Evolutionary conservation across 345 rosid genomes (phyloP).

Genomic region (Balakata baccata): DNA sequence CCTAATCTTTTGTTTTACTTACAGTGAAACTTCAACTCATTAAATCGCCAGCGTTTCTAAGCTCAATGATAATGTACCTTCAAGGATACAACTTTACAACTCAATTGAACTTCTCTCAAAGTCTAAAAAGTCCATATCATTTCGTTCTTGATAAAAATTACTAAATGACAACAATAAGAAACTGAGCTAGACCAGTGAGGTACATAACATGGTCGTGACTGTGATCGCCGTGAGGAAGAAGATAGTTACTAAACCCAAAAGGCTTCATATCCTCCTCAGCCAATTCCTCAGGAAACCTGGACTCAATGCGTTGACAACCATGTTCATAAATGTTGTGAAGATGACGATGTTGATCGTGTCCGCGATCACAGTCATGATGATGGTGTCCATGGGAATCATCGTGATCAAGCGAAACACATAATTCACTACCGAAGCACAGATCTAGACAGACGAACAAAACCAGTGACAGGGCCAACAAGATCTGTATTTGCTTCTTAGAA

Average conservation of each 20-base stretch:
- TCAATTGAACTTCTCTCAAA: background rate
- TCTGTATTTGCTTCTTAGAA: slow-evolving; percentile 9
- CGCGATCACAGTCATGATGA: slow-evolving; percentile 26
- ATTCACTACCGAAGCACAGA: slow-evolving; percentile 44
- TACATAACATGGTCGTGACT: slow-evolving; percentile 30
- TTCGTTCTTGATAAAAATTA: background rate
- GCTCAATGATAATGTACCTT: background rate
- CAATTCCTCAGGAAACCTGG: slow-evolving; percentile 79
- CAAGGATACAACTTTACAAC: slow-evolving; percentile 1
- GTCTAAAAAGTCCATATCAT: background rate
- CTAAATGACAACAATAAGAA: background rate
- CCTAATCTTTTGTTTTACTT: background rate
- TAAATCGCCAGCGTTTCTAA: background rate
- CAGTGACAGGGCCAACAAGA: slow-evolving; percentile 13
- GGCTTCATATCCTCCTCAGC: slow-evolving; percentile 78
- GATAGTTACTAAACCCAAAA: slow-evolving; percentile 65
- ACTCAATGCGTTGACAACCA: background rate
- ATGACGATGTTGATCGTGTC: slow-evolving; percentile 16
- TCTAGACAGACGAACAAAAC: slow-evolving; percentile 37
- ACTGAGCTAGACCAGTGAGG: slow-evolving; percentile 63
- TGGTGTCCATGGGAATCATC: slow-evolving; percentile 36
- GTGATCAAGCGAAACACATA: slow-evolving; percentile 40
- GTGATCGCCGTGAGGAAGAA: slow-evolving; percentile 31
- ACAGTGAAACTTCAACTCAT: background rate
- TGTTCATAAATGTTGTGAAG: slow-evolving; percentile 11